Evolutionary conservation across 1,284 basidiomycete genomes (phyloP).

Genomic region (Crepidotus sp.): DNA sequence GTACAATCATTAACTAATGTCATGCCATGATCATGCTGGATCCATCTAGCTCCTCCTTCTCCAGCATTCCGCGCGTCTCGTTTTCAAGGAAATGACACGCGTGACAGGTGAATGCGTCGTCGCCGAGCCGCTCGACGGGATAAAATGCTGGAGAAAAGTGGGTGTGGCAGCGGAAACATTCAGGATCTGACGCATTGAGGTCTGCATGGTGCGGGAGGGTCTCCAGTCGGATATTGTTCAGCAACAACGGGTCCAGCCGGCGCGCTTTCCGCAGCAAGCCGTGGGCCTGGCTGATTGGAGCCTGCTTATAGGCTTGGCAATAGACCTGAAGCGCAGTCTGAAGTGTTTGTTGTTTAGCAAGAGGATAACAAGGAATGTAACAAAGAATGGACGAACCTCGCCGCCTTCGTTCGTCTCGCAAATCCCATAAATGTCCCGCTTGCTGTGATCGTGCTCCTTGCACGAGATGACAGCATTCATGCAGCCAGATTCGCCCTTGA

Average conservation of each 20-base stretch:
- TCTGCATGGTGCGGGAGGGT: slow-evolving; percentile 14
- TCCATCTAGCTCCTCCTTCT: slow-evolving; percentile 6
- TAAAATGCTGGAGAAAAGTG: slow-evolving; percentile 39
- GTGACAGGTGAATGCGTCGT: slow-evolving; percentile 43
- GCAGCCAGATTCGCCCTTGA: slow-evolving; percentile 78
- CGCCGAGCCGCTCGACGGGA: slow-evolving; percentile 7
- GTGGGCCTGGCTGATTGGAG: slow-evolving; percentile 60
- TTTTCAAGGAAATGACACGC: slow-evolving; percentile 38
- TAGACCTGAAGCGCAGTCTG: slow-evolving; percentile 85
- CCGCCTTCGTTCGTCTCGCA: slow-evolving; percentile 80
- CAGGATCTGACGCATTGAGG: slow-evolving; percentile 24
- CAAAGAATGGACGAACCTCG: slow-evolving; percentile 40
- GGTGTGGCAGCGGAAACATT: slow-evolving; percentile 33
- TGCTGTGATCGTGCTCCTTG: slow-evolving; percentile 65
- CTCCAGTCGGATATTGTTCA: slow-evolving; percentile 14
- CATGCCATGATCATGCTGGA: slow-evolving; percentile 10
- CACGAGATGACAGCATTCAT: slow-evolving; percentile 81
- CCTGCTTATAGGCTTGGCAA: slow-evolving; percentile 76
- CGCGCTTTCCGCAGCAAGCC: slow-evolving; percentile 79
- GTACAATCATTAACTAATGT: slow-evolving; percentile 10
- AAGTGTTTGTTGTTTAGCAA: neutral
- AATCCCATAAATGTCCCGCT: slow-evolving; percentile 67
- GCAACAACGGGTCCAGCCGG: slow-evolving; percentile 63
- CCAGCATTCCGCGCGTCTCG: slow-evolving; percentile 7
- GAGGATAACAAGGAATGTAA: slow-evolving; percentile 1